Base-by-base conservation (phyloP, 2,329 filamentous ascomycete genomes). In the Gnomoniopsis smithogilvyi region DNA sequence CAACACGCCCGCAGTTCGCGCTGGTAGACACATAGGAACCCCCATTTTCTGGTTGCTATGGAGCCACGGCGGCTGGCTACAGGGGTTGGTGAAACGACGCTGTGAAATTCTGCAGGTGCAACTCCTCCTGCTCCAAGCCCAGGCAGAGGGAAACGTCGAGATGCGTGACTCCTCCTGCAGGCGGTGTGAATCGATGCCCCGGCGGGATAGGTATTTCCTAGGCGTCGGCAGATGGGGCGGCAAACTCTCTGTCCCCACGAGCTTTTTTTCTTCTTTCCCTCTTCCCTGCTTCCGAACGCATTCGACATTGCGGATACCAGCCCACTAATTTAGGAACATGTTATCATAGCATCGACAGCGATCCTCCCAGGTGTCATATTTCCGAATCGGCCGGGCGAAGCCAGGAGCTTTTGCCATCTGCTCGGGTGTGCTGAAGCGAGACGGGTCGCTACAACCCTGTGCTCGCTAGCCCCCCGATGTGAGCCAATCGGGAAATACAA, bases 401-500 rank as follows among this genome's bases (percentile, higher is more conserved):
- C 49, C 33, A 47, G 49, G 56, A 38, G 53, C 52, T 48, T 46
- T 21, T 8, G 30, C 51, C 43, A 54, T 34, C 36, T 59, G 38
- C 53, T 15, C 54, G 36, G 52, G 41, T 30, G 55, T 12, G 53
- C 45, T 50, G 30, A 57, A 56, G 56, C 57, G 54, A 56, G 19
- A 60, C 46, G 57, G 57, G 38, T 58, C 59, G 48, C 19, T 41
- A 49, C 59, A 54, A 55, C 54, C 47, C 38, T 58, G 45, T 45
- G 34, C 26, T 24, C 50, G 36, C 43, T 48, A 24, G 30, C 17
- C 30, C 45, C 30, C 51, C 14, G 14, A n/a, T 21, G 54, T n/a
- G n/a, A n/a, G 22, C 60, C 57, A 60, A 60, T 62, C 57, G 60
- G 60, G 57, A 49, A 60, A 49, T 56, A 60, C 49, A 43, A 46